Percentiles rank a stretch among this genome's conserved stretches.
Evolutionary conservation across 2,329 filamentous ascomycete species (phyloP).

Genomic region (Ilyonectria mors-panacis): DNA sequence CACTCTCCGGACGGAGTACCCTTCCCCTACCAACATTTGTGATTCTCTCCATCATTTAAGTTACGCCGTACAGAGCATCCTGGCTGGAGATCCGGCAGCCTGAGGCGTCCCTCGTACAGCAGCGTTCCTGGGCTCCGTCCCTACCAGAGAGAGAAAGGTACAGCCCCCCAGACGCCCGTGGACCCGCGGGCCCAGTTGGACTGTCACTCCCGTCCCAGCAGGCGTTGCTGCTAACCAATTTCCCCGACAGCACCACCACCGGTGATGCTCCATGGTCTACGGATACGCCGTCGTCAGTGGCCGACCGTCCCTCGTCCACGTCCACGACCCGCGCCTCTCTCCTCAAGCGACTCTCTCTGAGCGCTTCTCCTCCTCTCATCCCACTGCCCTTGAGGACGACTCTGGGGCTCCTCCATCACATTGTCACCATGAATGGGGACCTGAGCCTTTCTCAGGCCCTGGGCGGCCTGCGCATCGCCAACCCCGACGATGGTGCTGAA

Average conservation of each 20-base stretch:
- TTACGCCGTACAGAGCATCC: constrained; percentile 14
- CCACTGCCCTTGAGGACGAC: constrained; percentile 45
- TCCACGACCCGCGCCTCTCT: constrained; percentile 43
- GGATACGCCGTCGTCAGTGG: constrained; percentile 38
- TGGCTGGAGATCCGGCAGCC: constrained; percentile 25
- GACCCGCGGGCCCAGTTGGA: constrained; percentile 3
- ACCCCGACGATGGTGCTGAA: constrained; percentile 82
- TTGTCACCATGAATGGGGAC: constrained; percentile 85
- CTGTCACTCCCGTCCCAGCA: constrained; percentile 18
- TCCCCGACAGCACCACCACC: constrained; percentile 38
- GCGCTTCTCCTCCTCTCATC: constrained; percentile 32
- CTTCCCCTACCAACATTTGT: constrained; percentile 13
- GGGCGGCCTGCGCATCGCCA: constrained; percentile 95
- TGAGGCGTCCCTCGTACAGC: constrained; percentile 17
- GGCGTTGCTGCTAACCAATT: constrained; percentile 35
- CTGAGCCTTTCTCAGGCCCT: constrained; percentile 92
- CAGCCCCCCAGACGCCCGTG: constrained; percentile 7
- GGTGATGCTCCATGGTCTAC: constrained; percentile 48
- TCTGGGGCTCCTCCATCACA: constrained; percentile 42
- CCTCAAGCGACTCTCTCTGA: constrained; percentile 38
- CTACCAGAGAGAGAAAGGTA: constrained; percentile 21
- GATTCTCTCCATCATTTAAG: constrained; percentile 24
- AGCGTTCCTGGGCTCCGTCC: constrained; percentile 6
- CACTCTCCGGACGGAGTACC: constrained; percentile 1
- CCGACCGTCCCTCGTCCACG: constrained; percentile 33